Conservation (phyloP, 1,284 basidiomycete species). For the Melanopsichium pennsylvanicum region DNA sequence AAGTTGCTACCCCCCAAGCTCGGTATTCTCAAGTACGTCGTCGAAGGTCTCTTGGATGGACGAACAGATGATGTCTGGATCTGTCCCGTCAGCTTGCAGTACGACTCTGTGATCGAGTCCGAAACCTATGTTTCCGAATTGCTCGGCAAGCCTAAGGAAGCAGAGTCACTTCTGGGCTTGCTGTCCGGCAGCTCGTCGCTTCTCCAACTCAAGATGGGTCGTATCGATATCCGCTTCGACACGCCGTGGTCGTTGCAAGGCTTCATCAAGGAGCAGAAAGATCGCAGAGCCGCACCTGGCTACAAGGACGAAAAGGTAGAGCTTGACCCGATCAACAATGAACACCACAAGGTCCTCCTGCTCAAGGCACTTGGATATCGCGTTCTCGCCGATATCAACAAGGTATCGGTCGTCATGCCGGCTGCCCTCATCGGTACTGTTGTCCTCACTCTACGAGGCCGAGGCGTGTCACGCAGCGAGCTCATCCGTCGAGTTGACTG, state of each 20-base stretch:
- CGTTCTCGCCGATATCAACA: conserved; percentile 66
- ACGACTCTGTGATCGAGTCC: conserved; percentile 67
- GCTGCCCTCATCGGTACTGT: conserved; percentile 66
- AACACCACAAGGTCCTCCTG: conserved; percentile 56
- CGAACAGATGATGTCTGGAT: conserved; percentile 65
- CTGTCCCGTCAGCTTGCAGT: conserved; percentile 66
- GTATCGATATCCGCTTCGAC: conserved; percentile 67
- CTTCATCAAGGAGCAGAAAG: conserved; percentile 62
- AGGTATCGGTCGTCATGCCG: conserved; percentile 66
- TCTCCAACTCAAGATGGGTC: conserved; percentile 64
- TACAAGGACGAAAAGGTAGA: conserved; percentile 33
- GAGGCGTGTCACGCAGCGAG: conserved; percentile 65
- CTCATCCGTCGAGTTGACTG: conserved; percentile 64
- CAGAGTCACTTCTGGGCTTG: conserved; percentile 65
- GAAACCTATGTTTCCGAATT: conserved; percentile 66
- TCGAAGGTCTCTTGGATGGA: conserved; percentile 62
- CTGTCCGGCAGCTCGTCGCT: conserved; percentile 62
- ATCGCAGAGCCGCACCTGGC: conserved; percentile 42
- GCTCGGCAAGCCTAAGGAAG: conserved; percentile 67
- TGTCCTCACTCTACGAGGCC: conserved; percentile 65
- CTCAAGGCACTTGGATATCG: conserved; percentile 66
- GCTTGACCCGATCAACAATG: conserved; percentile 47
- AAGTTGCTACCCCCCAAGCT: conserved; percentile 67
- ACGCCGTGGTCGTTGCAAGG: conserved; percentile 66
- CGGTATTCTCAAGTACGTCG: conserved; percentile 67